Conservation (phyloP, 140 eudicot genomes). For the Eryngium alpinum region DNA sequence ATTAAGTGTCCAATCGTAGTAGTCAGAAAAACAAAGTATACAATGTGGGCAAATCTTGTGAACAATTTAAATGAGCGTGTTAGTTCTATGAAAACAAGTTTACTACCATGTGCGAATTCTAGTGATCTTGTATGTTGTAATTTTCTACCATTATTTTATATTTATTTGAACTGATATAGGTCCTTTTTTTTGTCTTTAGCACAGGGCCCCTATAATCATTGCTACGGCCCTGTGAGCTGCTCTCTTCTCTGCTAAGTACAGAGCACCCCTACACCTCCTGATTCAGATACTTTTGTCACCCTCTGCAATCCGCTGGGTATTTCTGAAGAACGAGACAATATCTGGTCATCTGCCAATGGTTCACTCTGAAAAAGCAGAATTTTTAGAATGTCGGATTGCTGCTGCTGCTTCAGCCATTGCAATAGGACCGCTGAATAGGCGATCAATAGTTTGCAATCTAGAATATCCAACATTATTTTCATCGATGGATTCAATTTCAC, state of each 20-base stretch:
- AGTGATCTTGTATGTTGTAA: too few species aligned
- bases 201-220: too few species aligned
- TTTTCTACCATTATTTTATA: too few species aligned
- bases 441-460: conserved; percentile 26
- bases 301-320: conserved; percentile 63
- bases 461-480: conserved; percentile 35
- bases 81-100: too few species aligned
- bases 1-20: too few species aligned
- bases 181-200: too few species aligned
- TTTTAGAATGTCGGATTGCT: conserved; percentile 85
- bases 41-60: too few species aligned
- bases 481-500: conserved; percentile 47
- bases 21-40: too few species aligned
- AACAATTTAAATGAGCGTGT: too few species aligned
- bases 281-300: conserved; percentile 66
- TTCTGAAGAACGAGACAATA: conserved; percentile 50
- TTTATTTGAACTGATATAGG: too few species aligned
- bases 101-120: too few species aligned
- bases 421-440: conserved; percentile 73
- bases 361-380: conserved; percentile 48
- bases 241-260: conserved; percentile 37
- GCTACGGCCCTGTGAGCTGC: too few species aligned
- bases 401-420: conserved; percentile 96
- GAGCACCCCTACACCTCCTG: conserved; percentile 57
- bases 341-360: conserved; percentile 58